Percentiles rank a stretch among this genome's conserved stretches.
Conservation (phyloP, 768 basidiomycete species). For the Tephrocybe sp. region DNA sequence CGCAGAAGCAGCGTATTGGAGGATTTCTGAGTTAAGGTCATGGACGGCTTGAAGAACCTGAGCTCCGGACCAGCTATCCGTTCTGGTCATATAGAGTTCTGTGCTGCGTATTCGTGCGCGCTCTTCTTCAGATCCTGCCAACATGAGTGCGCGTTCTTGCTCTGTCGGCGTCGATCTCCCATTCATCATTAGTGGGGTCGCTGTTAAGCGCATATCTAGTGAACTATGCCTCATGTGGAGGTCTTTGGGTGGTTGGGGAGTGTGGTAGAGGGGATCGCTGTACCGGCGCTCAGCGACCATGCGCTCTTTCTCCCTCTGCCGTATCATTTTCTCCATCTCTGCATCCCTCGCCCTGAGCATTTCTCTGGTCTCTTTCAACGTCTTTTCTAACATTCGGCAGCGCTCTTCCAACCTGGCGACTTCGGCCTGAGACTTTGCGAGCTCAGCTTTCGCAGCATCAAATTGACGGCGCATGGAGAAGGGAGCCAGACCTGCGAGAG, state of each 20-base stretch:
- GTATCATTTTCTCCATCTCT: slow-evolving; percentile 55
- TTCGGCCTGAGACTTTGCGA: slow-evolving; percentile 52
- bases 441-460: slow-evolving; percentile 52
- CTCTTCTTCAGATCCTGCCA: slow-evolving; percentile 42
- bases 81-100: slow-evolving; percentile 71
- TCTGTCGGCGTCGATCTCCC: slow-evolving; percentile 17
- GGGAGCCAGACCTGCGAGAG: slow-evolving; percentile 36
- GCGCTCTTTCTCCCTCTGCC: slow-evolving; percentile 32
- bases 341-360: slow-evolving; percentile 52
- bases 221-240: slow-evolving; percentile 24
- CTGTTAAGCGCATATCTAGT: slow-evolving; percentile 29
- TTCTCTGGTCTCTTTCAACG: slow-evolving; percentile 63
- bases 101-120: slow-evolving; percentile 53
- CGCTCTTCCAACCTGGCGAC: slow-evolving; percentile 58
- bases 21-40: slow-evolving; percentile 77
- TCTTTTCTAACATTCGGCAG: slow-evolving; percentile 58
- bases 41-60: slow-evolving; percentile 77
- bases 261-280: slow-evolving; percentile 23
- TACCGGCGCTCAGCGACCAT: slow-evolving; percentile 28
- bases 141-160: slow-evolving; percentile 13
- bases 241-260: slow-evolving; percentile 11
- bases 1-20: slow-evolving; percentile 76
- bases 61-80: slow-evolving; percentile 72
- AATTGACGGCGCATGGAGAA: slow-evolving; percentile 53
- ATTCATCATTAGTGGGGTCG: slow-evolving; percentile 14